A percentile compares a stretch with the other conserved stretches of the same genome.
Conservation (phyloP, 2,329 filamentous ascomycete genomes). For the Calonectria hawksworthii region DNA sequence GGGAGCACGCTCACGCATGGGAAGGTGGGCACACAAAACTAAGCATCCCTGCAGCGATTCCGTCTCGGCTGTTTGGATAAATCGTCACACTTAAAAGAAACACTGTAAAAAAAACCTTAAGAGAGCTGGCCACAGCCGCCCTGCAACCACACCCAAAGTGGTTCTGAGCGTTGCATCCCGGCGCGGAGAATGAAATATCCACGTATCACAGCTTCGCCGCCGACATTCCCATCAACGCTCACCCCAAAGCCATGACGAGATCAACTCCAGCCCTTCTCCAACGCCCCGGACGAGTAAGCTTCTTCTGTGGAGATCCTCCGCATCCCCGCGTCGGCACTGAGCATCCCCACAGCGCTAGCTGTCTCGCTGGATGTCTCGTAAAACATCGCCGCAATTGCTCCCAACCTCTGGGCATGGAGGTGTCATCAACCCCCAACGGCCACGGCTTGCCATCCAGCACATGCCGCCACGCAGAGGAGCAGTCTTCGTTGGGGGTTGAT, state of each 20-base stretch:
- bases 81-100: slow-evolving; percentile 32
- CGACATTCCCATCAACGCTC: slow-evolving; percentile 12
- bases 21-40: slow-evolving; percentile 30
- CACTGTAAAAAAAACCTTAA: slow-evolving; percentile 30
- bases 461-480: slow-evolving; percentile 26
- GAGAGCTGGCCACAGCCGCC: slow-evolving; percentile 24
- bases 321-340: slow-evolving; percentile 38
- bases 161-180: slow-evolving; percentile 19
- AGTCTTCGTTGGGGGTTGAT: not conserved
- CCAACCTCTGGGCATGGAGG: slow-evolving; percentile 28
- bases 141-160: not conserved
- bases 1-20: slow-evolving; percentile 28
- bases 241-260: slow-evolving; percentile 21
- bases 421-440: not conserved
- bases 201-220: slow-evolving; percentile 35
- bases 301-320: slow-evolving; percentile 40
- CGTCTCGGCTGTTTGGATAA: slow-evolving; percentile 36
- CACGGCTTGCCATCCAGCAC: slow-evolving; percentile 14
- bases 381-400: slow-evolving; percentile 19
- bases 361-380: slow-evolving; percentile 17
- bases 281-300: slow-evolving; percentile 23
- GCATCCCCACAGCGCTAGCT: slow-evolving; percentile 36
- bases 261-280: slow-evolving; percentile 16
- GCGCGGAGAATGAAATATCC: slow-evolving; percentile 34
- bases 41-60: slow-evolving; percentile 27